Base-by-base conservation (phyloP, 495 filamentous ascomycete genomes). In the Cenococcum geophilum region DNA sequence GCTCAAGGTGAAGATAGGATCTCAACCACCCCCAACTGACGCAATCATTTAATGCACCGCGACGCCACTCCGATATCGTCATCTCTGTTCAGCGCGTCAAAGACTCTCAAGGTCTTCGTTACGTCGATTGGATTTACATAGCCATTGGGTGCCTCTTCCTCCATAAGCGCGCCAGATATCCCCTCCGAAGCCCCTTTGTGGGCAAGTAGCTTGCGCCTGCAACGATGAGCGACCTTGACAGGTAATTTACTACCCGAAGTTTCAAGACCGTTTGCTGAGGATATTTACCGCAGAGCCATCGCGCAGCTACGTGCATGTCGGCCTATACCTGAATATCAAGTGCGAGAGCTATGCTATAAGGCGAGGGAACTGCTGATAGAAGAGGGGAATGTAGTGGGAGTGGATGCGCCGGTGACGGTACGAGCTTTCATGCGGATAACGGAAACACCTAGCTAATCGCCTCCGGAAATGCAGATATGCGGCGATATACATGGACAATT, bases 281-380 rank as follows among this genome's bases (percentile, higher is more conserved):
- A 21, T 11, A 11, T 25, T 43, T 5, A 23, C 27, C 27, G 27
- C 27, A 97, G 93, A 76, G 91, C 91, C 50, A 98, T 98, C 74
- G 85, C 86, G 67, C 91, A 93, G 71, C 83, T 98, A 64, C 88
- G 93, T 77, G 86, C 91, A 70, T 98, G 93, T 78, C 89, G 92
- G 64, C 89, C 93, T 59, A 98, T 98, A 69, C 93, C 93, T 62
- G 93, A 98, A 79, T 78, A 85, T 48, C 88, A 96, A 72, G 95
- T 98, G 53, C 87, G 93, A 67, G 91, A 97, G 73, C 81, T 98
- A 70, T 97, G 95, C 76, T 91, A 97, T 80, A 97, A 97, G 76
- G 93, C 93, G 51, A 84, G 93, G 58, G 93, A 98, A 77, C 83
- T 98, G 40, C 78, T 98, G 52, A 95, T 98, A 62, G 93, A 98